A percentile compares a stretch with the other conserved stretches of the same genome.
phyloP scores from a whole-genome alignment of 2,329 filamentous ascomycete species.

The Colletotrichum sp. region DNA sequence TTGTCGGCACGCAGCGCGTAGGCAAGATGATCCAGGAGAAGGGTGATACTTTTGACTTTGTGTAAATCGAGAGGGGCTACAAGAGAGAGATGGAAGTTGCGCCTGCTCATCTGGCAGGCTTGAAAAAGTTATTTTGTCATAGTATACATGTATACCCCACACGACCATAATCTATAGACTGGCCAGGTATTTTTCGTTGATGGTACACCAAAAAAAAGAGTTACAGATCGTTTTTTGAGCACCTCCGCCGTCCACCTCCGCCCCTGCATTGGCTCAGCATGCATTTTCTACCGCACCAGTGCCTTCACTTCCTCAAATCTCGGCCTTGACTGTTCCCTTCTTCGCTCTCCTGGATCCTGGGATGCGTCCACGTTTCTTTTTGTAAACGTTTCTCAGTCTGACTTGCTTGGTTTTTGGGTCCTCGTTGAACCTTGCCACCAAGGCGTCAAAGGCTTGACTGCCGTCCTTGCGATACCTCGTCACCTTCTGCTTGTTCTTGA shows the following conservation, averaged over 20 bases:
- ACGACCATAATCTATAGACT: constrained; percentile 19
- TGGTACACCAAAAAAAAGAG: constrained; percentile 7
- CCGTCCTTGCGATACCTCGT: constrained; percentile 75
- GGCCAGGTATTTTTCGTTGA: constrained; percentile 16
- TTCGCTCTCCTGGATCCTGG: neutral
- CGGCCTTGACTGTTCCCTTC: neutral
- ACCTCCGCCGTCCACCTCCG: neutral
- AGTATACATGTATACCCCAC: constrained; percentile 23
- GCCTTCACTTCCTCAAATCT: neutral
- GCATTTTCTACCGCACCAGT: neutral
- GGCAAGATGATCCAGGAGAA: constrained; percentile 84
- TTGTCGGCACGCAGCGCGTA: constrained; percentile 83
- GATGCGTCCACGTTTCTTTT: too few relatives aligned
- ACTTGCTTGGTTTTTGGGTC: neutral
- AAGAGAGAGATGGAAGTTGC: constrained; percentile 5
- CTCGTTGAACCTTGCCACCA: constrained; percentile 54
- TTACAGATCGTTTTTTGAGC: neutral
- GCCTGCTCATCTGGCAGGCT: neutral
- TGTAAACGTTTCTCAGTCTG: too few relatives aligned
- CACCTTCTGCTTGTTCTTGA: constrained; percentile 82
- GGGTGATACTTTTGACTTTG: constrained; percentile 94
- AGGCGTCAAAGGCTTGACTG: constrained; percentile 68
- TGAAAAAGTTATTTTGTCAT: constrained; percentile 15
- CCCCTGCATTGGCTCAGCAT: neutral
- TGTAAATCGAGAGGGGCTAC: constrained; percentile 54